Percentiles rank a stretch among this genome's conserved stretches.
phyloP scores from a whole-genome alignment of 176 grass and related monocot genomes.

The Avena atlantica region DNA sequence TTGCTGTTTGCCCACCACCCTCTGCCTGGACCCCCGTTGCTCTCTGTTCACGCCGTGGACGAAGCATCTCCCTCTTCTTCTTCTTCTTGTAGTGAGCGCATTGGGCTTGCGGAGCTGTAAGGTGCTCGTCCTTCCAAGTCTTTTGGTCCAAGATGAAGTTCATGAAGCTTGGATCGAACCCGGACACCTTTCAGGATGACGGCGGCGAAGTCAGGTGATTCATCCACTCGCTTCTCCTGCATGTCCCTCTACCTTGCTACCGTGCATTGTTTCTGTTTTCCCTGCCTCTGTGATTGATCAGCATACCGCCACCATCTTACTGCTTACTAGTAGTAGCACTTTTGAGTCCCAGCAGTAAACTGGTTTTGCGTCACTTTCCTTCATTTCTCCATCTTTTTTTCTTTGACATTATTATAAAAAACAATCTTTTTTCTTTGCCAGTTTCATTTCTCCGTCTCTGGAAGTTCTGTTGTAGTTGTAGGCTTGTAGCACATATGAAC shows the following conservation, averaged over 20 bases:
- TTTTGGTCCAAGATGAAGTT: constrained; percentile 82
- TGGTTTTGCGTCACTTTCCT: background rate
- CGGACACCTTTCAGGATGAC: constrained; percentile 88
- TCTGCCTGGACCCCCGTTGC: constrained; percentile 22
- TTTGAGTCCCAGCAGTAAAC: background rate
- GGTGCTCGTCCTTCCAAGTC: constrained; percentile 4
- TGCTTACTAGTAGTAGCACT: background rate
- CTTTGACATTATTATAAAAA: too few relatives aligned
- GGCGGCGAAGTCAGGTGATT: constrained; percentile 82
- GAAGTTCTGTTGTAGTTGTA: background rate
- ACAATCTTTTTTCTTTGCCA: background rate
- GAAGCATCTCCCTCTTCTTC: background rate
- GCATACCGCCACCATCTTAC: background rate
- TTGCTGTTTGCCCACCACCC: constrained; percentile 1
- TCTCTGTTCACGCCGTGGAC: background rate
- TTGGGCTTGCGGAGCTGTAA: constrained; percentile 19
- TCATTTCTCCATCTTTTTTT: background rate
- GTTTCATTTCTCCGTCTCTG: constrained; percentile 2
- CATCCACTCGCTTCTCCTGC: constrained; percentile 13
- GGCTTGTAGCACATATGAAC: background rate
- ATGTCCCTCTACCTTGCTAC: constrained; percentile 27
- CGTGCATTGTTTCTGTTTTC: constrained; percentile 33
- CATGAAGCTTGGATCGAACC: constrained; percentile 98
- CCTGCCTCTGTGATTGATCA: background rate
- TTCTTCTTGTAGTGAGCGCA: constrained; percentile 33